phyloP scores from a whole-genome alignment of 2,329 filamentous ascomycete genomes.

The Raffaelea ambrosiae region DNA sequence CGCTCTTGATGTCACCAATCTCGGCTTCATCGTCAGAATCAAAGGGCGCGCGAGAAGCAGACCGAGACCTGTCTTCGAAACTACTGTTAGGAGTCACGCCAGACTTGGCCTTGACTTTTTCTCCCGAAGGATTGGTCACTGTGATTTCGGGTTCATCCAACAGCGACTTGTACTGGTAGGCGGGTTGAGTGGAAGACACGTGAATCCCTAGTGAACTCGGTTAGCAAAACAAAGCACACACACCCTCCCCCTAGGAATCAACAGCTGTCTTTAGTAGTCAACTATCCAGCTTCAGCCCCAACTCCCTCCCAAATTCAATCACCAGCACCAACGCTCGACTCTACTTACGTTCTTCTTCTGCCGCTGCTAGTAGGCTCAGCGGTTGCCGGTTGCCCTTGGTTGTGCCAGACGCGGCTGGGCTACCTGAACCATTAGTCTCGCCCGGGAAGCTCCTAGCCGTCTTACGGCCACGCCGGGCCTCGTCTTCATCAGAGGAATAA shows the following conservation, averaged over 20 bases:
- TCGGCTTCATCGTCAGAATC: conserved; percentile 85
- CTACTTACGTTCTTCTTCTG: conserved; percentile 70
- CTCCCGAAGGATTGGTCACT: conserved; percentile 53
- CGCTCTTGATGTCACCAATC: conserved; percentile 73
- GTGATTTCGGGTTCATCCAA: conserved; percentile 59
- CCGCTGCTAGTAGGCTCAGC: conserved; percentile 60
- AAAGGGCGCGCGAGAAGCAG: conserved; percentile 47
- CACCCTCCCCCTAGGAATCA: too few species aligned
- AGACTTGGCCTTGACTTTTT: conserved; percentile 45
- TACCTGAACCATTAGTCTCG: conserved; percentile 18
- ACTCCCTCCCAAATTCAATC: too few species aligned
- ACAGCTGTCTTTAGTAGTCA: not conserved
- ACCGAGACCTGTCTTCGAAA: conserved; percentile 62
- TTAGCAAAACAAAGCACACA: too few species aligned
- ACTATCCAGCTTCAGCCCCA: too few species aligned
- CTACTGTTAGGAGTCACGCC: conserved; percentile 74
- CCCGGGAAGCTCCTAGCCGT: conserved; percentile 37
- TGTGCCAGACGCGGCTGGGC: conserved; percentile 17
- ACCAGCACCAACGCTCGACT: too few species aligned
- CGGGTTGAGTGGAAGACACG: conserved; percentile 39
- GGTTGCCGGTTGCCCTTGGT: conserved; percentile 30
- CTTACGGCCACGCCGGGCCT: conserved; percentile 44
- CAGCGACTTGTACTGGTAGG: conserved; percentile 53
- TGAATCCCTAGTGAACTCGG: conserved; percentile 33
- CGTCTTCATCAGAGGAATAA: conserved; percentile 50